Percentiles rank a stretch among this genome's conserved stretches.
These are phyloP conservation scores for Papilionanthe hybrid DNA, from an alignment of 116 monocot species.

Conservation along the genomic window DNA sequence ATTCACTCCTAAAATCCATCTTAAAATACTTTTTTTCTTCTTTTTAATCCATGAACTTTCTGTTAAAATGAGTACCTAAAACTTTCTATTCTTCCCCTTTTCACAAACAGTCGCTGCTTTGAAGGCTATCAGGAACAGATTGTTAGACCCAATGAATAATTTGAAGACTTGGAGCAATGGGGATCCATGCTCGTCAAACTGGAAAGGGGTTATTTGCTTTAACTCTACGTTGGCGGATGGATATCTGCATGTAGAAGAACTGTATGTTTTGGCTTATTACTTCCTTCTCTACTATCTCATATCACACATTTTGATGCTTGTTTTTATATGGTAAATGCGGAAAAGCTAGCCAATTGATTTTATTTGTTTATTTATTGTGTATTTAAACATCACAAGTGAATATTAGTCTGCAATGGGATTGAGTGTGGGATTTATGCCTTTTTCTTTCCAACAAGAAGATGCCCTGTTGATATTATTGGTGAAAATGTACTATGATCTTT, in stretches of 20 bases:
- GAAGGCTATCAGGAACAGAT: conserved; percentile 28
- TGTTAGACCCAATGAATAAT: conserved; percentile 28
- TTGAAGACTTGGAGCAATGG: conserved; percentile 32
- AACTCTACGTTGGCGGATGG: conserved; percentile 38
- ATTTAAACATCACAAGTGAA: background rate
- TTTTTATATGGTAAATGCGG: background rate
- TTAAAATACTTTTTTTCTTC: background rate
- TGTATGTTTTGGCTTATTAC: conserved; percentile 27
- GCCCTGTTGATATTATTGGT: background rate
- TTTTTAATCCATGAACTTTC: background rate
- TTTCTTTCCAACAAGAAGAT: background rate
- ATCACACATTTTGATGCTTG: background rate
- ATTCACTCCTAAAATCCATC: background rate
- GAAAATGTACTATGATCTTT: background rate
- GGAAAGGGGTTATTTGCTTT: conserved; percentile 51
- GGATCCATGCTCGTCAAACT: conserved; percentile 55
- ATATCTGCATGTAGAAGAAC: conserved; percentile 47
- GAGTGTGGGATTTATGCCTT: background rate
- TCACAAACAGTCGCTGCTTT: conserved; percentile 42
- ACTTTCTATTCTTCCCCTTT: background rate
- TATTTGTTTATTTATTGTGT: background rate
- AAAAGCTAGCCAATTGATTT: background rate
- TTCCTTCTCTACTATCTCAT: background rate
- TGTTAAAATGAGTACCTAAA: background rate
- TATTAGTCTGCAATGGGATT: background rate